Conservation (phyloP, 768 basidiomycete species). For the Coprinopsis cinerea region DNA sequence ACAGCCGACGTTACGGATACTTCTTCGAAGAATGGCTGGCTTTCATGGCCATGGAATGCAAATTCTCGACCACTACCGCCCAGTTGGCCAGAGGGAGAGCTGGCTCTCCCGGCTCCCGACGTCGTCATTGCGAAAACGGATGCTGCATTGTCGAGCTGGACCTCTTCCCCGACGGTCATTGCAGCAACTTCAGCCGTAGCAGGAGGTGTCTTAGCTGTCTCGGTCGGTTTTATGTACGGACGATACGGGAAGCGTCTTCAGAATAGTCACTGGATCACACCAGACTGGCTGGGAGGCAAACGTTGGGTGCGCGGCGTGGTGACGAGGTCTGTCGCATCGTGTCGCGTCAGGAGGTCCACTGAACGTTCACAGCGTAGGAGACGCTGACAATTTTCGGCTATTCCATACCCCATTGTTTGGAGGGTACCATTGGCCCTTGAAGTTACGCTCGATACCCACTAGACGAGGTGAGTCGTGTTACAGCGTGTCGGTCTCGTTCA, state of each 20-base stretch:
- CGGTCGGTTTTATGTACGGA: conserved; percentile 31
- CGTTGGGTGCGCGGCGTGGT: conserved; percentile 78
- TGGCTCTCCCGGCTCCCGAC: neutral
- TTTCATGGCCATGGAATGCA: neutral
- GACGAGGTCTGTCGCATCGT: conserved; percentile 46
- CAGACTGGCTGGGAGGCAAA: conserved; percentile 46
- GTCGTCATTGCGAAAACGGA: conserved; percentile 6
- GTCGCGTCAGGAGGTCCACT: neutral
- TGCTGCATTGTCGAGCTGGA: conserved; percentile 16
- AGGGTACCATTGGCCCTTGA: conserved; percentile 63
- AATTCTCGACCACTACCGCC: neutral
- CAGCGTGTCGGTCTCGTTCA: too few species aligned
- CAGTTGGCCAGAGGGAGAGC: neutral
- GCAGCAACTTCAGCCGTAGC: conserved; percentile 21
- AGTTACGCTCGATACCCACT: conserved; percentile 59
- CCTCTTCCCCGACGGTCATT: conserved; percentile 8
- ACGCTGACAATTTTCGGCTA: conserved; percentile 83
- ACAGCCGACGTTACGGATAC: too few species aligned
- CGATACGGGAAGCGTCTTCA: conserved; percentile 55
- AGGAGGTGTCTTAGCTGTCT: conserved; percentile 32
- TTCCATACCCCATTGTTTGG: conserved; percentile 82
- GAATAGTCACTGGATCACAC: conserved; percentile 67
- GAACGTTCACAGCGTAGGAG: conserved; percentile 55
- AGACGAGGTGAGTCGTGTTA: too few species aligned
- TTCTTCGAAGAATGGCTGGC: too few species aligned